These are phyloP conservation scores for Staphylotrichum longicolle DNA, from an alignment of 495 filamentous ascomycete genomes.

Conservation along the genomic window DNA sequence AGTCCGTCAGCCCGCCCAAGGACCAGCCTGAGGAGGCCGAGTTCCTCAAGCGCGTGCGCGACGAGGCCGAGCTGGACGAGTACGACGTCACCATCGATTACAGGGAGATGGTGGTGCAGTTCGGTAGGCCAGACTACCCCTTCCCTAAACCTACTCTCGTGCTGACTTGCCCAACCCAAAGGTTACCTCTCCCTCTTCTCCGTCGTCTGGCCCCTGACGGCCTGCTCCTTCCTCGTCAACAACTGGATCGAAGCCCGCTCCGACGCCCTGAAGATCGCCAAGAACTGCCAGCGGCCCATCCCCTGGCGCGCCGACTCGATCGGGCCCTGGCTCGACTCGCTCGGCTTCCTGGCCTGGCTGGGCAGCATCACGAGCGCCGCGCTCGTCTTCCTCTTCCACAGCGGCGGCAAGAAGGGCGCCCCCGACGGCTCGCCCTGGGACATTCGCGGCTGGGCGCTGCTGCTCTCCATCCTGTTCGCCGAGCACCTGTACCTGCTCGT, in stretches of 20 bases:
- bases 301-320: constrained; percentile 89
- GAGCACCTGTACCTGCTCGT: constrained; percentile 82
- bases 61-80: constrained; percentile 78
- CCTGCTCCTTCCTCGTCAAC: constrained; percentile 86
- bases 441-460: constrained; percentile 76
- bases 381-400: constrained; percentile 82
- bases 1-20: constrained; percentile 42
- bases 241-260: constrained; percentile 95
- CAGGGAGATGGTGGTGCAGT: constrained; percentile 93
- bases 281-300: constrained; percentile 82
- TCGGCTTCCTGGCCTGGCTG: constrained; percentile 88
- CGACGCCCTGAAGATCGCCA: constrained; percentile 91
- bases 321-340: constrained; percentile 85
- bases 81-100: constrained; percentile 90
- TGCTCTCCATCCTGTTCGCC: constrained; percentile 79
- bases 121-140: constrained; percentile 35
- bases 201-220: constrained; percentile 86
- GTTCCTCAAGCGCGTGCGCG: constrained; percentile 76
- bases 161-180: constrained; percentile 39
- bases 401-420: constrained; percentile 45
- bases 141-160: constrained; percentile 4
- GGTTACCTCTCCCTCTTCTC: constrained; percentile 91
- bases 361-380: constrained; percentile 83
- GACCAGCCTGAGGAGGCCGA: constrained; percentile 71
- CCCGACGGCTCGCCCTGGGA: constrained; percentile 56